Evolutionary conservation across 2,329 filamentous ascomycete species (phyloP).

Genomic region (Arthrobotrys conoides): DNA sequence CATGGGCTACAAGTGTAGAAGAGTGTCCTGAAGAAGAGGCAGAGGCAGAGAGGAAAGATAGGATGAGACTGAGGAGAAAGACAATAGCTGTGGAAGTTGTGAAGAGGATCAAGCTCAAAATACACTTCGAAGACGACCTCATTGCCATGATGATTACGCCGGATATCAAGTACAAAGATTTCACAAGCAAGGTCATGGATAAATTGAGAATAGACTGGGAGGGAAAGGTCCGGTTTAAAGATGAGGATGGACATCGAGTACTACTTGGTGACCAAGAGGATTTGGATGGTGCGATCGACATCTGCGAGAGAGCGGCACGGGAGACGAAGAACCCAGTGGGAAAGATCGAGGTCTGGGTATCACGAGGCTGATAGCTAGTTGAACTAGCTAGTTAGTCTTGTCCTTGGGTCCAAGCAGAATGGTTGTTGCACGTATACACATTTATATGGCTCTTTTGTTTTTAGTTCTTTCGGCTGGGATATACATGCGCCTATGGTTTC

Average conservation of each 20-base stretch:
- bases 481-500: neutral
- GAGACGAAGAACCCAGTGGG: constrained; percentile 84
- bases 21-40: constrained; percentile 80
- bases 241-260: constrained; percentile 93
- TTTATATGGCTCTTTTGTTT: constrained; percentile 1
- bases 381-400: neutral
- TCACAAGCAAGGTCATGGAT: constrained; percentile 83
- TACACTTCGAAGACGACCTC: constrained; percentile 84
- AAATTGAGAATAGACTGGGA: constrained; percentile 86
- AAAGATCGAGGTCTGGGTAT: constrained; percentile 84
- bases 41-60: constrained; percentile 76
- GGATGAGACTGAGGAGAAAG: constrained; percentile 64
- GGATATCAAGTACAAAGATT: constrained; percentile 80
- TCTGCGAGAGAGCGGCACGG: constrained; percentile 77
- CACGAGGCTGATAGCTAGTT: constrained; percentile 3
- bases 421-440: constrained; percentile 2
- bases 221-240: constrained; percentile 90
- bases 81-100: constrained; percentile 63
- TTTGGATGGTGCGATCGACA: constrained; percentile 85
- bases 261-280: constrained; percentile 98
- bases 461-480: constrained; percentile 4
- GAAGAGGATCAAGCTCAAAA: constrained; percentile 84
- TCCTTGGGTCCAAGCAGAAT: neutral
- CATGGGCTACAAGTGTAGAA: constrained; percentile 70
- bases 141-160: constrained; percentile 89